These are phyloP conservation scores for Coprinopsis marcescibilis DNA, from an alignment of 768 basidiomycete genomes.

Conservation along the genomic window DNA sequence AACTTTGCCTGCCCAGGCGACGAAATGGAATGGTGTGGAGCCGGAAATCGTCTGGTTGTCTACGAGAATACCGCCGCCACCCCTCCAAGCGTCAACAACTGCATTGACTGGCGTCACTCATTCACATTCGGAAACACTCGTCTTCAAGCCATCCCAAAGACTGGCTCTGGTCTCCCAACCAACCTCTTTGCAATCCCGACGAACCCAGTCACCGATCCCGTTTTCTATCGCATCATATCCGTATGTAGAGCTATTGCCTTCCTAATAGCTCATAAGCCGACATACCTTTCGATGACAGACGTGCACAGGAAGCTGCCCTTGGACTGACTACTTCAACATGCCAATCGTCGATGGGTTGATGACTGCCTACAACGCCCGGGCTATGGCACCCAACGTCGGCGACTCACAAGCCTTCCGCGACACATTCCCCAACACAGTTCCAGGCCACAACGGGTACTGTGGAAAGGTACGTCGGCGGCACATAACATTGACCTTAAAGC, in stretches of 20 bases:
- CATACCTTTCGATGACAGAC: slow-evolving; percentile 10
- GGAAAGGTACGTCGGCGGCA: slow-evolving; percentile 9
- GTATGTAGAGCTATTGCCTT: slow-evolving; percentile 10
- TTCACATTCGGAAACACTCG: slow-evolving; percentile 11
- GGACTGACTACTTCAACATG: slow-evolving; percentile 16
- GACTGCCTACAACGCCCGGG: slow-evolving; percentile 9
- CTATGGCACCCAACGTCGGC: slow-evolving; percentile 14
- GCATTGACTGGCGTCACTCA: slow-evolving; percentile 13
- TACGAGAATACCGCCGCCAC: slow-evolving; percentile 28
- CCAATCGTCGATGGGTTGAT: slow-evolving; percentile 9
- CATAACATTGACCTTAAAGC: background rate
- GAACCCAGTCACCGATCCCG: slow-evolving; percentile 12
- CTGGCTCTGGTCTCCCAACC: slow-evolving; percentile 6
- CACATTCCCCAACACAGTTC: slow-evolving; percentile 8
- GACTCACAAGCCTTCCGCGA: slow-evolving; percentile 15
- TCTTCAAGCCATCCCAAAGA: slow-evolving; percentile 13
- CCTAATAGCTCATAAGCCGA: background rate
- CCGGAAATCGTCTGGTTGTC: slow-evolving; percentile 36
- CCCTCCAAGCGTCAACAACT: slow-evolving; percentile 14
- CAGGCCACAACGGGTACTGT: slow-evolving; percentile 15
- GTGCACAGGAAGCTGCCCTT: slow-evolving; percentile 13
- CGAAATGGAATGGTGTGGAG: slow-evolving; percentile 40
- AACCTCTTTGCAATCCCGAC: slow-evolving; percentile 13
- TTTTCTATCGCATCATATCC: slow-evolving; percentile 8
- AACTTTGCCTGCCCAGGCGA: slow-evolving; percentile 41